A percentile compares a stretch with the other conserved stretches of the same genome.
Conservation (phyloP, 345 rosid genomes). For the Durio zibethinus region DNA sequence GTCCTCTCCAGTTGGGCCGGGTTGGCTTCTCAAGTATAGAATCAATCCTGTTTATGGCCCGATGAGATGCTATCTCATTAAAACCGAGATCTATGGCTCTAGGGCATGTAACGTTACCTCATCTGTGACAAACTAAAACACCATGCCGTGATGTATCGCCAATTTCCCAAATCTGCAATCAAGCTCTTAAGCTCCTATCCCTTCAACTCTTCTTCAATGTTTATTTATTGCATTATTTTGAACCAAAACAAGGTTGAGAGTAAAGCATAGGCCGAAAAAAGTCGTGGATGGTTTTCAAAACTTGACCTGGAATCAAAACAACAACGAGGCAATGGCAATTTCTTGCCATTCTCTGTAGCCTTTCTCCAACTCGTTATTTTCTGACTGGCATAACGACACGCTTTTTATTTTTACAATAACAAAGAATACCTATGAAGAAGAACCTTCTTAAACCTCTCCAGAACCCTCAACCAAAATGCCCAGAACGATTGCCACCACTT, state of each 20-base stretch:
- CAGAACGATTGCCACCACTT: conserved; percentile 25
- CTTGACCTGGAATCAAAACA: not conserved
- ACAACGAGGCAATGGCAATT: not conserved
- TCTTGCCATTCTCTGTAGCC: not conserved
- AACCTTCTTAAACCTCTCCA: conserved; percentile 39
- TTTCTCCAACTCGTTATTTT: no score
- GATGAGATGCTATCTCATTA: no score
- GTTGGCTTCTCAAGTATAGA: not conserved
- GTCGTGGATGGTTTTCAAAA: not conserved
- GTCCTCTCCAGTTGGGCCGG: not conserved
- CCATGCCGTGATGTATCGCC: no score
- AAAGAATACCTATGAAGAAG: conserved; percentile 37
- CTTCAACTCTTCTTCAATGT: not conserved
- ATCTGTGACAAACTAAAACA: no score
- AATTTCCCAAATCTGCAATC: no score
- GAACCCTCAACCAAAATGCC: conserved; percentile 18
- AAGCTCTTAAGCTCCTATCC: no score
- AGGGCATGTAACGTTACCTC: no score
- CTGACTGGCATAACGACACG: not conserved
- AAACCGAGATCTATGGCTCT: no score
- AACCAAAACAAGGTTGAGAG: not conserved
- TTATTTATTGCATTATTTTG: no score
- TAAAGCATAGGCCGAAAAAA: not conserved
- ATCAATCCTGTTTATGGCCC: no score
- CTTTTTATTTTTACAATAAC: not conserved